Percentiles rank a stretch among this genome's conserved stretches.
Evolutionary conservation across 306 rosid species (phyloP).

Genomic region (Acacia melanoxylon): DNA sequence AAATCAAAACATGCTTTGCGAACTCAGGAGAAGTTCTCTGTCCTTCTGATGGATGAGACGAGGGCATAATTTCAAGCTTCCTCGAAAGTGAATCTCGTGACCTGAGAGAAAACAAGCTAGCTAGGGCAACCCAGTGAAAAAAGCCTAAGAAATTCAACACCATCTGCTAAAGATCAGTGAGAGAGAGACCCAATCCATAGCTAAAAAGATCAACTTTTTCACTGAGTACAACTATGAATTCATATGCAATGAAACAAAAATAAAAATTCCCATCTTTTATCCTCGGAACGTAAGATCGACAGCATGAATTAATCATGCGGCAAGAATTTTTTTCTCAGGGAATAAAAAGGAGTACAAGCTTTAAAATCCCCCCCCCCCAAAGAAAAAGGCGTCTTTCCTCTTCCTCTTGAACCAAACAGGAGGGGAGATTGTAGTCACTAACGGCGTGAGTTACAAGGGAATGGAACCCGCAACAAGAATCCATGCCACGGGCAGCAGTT

Average conservation of each 20-base stretch:
- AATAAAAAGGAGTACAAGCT: background rate
- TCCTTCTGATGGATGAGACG: constrained; percentile 16
- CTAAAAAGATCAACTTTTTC: background rate
- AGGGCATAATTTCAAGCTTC: background rate
- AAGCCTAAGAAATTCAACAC: background rate
- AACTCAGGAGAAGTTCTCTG: constrained; percentile 13
- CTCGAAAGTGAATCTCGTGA: background rate
- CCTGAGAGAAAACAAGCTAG: background rate
- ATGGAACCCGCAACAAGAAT: no score
- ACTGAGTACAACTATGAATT: background rate
- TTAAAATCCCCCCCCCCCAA: background rate
- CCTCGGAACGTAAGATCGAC: background rate
- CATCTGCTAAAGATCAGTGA: no score
- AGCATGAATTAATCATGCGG: background rate
- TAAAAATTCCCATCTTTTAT: background rate
- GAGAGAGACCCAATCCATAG: background rate
- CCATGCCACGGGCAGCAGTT: background rate
- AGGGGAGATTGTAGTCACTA: background rate
- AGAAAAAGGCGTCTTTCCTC: background rate
- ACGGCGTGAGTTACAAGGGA: no score
- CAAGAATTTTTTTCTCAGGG: background rate
- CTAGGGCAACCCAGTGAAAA: background rate
- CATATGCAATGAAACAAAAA: background rate
- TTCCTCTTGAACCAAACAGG: background rate
- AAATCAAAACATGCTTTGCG: constrained; percentile 21